Evolutionary conservation across 805 yeast genomes (phyloP).

Genomic region (Komagataella pseudopastoris): DNA sequence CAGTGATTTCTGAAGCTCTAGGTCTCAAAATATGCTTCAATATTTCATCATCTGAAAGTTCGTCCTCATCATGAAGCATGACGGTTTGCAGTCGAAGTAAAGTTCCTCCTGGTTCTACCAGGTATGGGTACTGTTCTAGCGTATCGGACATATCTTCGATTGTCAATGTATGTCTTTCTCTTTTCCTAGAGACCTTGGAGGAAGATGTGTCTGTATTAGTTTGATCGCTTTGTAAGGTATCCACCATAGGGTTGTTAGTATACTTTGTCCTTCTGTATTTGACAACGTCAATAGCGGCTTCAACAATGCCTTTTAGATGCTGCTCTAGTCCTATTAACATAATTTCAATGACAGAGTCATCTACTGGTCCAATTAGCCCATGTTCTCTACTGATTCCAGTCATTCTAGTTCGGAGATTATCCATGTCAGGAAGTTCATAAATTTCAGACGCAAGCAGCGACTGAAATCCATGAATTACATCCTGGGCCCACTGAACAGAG

Average conservation of each 20-base stretch:
- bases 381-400: constrained; percentile 79
- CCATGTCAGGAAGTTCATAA: constrained; percentile 74
- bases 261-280: constrained; percentile 41
- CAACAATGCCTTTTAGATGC: constrained; percentile 63
- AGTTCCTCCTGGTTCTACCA: constrained; percentile 58
- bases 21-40: background rate
- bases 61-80: constrained; percentile 44
- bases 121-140: constrained; percentile 47
- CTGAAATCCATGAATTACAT: constrained; percentile 73
- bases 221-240: constrained; percentile 4
- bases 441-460: constrained; percentile 69
- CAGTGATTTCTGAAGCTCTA: background rate
- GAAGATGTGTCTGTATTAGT: constrained; percentile 5
- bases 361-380: constrained; percentile 76
- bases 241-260: constrained; percentile 20
- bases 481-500: constrained; percentile 82
- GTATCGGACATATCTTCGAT: constrained; percentile 59
- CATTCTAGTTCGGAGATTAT: constrained; percentile 52
- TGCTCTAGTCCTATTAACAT: constrained; percentile 70
- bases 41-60: background rate
- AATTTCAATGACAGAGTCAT: constrained; percentile 66
- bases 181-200: constrained; percentile 6
- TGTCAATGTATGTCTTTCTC: constrained; percentile 29
- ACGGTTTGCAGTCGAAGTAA: constrained; percentile 32
- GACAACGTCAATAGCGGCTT: constrained; percentile 60